phyloP scores from a whole-genome alignment of 169 alveolate species.

The Plasmodium malariae region DNA sequence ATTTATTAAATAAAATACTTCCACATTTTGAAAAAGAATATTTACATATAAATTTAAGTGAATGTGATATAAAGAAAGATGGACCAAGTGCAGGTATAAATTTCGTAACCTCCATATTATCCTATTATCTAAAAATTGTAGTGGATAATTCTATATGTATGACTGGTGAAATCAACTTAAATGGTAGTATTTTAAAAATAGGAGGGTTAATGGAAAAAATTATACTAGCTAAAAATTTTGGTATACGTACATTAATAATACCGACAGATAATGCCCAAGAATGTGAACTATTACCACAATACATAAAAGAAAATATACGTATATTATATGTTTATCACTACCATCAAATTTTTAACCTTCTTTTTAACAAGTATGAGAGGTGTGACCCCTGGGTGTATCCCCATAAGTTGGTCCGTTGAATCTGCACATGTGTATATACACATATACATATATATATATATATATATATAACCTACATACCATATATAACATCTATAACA shows the following conservation, averaged over 20 bases:
- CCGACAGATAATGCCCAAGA: constrained; percentile 86
- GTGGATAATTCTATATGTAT: constrained; percentile 90
- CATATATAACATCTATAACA: too few relatives aligned
- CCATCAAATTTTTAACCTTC: constrained; percentile 80
- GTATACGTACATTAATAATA: constrained; percentile 86
- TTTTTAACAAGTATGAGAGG: constrained; percentile 14
- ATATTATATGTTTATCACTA: constrained; percentile 83
- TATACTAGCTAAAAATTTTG: constrained; percentile 94
- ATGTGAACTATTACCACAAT: constrained; percentile 81
- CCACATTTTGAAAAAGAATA: constrained; percentile 88
- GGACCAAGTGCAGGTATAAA: constrained; percentile 97
- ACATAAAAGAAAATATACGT: constrained; percentile 78
- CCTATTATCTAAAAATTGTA: constrained; percentile 87
- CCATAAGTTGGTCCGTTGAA: too few relatives aligned
- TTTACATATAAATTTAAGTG: constrained; percentile 95
- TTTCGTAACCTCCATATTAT: constrained; percentile 92
- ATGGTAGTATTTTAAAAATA: constrained; percentile 93
- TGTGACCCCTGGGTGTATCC: too few relatives aligned
- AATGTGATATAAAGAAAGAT: constrained; percentile 96
- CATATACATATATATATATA: constrained; percentile 1
- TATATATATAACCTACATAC: background rate
- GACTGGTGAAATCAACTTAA: constrained; percentile 97
- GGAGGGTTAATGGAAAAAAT: constrained; percentile 96
- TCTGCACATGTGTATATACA: background rate
- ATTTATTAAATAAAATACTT: constrained; percentile 80